Evolutionary conservation across 2,329 filamentous ascomycete species (phyloP).

Genomic region (Malbranchea zuffiana): DNA sequence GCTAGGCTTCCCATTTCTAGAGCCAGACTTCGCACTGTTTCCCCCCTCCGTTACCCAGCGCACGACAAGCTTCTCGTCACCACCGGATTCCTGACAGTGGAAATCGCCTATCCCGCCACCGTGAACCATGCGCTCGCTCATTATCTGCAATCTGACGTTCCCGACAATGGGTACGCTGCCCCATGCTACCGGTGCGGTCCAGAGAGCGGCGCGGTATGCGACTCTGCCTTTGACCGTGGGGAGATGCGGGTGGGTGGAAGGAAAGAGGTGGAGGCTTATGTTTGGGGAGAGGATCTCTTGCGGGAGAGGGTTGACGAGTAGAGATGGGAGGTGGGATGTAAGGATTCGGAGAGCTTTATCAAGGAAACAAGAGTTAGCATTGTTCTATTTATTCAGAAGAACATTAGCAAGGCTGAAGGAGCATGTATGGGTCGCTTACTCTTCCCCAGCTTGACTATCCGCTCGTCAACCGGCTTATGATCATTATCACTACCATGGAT

Average conservation of each 20-base stretch:
- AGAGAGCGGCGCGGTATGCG: constrained; percentile 83
- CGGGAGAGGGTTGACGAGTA: constrained; percentile 51
- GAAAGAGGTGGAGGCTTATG: constrained; percentile 53
- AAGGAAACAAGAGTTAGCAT: constrained; percentile 9
- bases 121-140: constrained; percentile 79
- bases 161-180: constrained; percentile 82
- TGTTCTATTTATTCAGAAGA: background rate
- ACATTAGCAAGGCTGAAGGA: too few species aligned
- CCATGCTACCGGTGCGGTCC: constrained; percentile 95
- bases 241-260: constrained; percentile 53
- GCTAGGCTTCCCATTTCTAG: background rate
- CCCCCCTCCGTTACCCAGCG: constrained; percentile 62
- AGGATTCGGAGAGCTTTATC: constrained; percentile 46
- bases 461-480: constrained; percentile 12
- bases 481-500: constrained; percentile 2
- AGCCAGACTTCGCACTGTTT: constrained; percentile 10
- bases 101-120: constrained; percentile 34
- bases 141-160: constrained; percentile 75
- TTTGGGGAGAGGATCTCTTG: constrained; percentile 52
- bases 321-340: constrained; percentile 51
- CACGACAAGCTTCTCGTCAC: constrained; percentile 72
- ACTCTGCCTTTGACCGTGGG: constrained; percentile 85
- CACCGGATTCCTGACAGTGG: constrained; percentile 26
- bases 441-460: constrained; percentile 13
- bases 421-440: constrained; percentile 7